Conservation (phyloP, 2,329 filamentous ascomycete genomes). For the Hymenoscyphus linearis region DNA sequence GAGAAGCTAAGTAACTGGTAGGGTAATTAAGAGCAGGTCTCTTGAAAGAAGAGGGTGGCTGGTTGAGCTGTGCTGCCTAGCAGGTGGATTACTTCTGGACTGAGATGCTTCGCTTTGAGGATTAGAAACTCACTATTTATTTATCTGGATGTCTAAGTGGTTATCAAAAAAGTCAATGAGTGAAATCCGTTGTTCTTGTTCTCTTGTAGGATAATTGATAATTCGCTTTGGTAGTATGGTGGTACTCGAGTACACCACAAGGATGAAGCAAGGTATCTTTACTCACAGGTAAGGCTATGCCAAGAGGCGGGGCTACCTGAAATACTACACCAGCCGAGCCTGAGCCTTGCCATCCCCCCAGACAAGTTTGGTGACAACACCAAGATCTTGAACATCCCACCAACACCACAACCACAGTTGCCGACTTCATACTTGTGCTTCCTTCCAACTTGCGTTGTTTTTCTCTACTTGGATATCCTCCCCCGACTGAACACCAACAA, state of each 20-base stretch:
- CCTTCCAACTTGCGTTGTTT: not conserved
- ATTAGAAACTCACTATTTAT: not conserved
- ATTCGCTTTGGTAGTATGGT: not conserved
- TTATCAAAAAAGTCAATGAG: not conserved
- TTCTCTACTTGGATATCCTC: not conserved
- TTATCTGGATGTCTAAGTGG: not conserved
- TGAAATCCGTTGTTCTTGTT: not conserved
- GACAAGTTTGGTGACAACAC: not conserved
- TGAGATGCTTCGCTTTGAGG: not conserved
- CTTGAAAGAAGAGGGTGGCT: too few species aligned
- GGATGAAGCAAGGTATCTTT: not conserved
- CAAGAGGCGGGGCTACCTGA: not conserved
- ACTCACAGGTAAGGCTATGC: slow-evolving; percentile 6
- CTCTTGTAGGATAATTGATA: too few species aligned
- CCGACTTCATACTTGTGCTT: not conserved
- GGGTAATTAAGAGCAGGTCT: too few species aligned
- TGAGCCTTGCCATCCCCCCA: slow-evolving; percentile 2
- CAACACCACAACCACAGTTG: not conserved
- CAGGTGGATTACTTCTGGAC: not conserved
- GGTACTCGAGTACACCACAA: not conserved
- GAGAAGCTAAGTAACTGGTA: too few species aligned
- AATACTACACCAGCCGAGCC: not conserved
- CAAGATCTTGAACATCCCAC: not conserved
- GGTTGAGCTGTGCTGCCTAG: too few species aligned
- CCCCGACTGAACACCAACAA: slow-evolving; percentile 36